Evolutionary conservation across 257 asterid genomes (phyloP), one percentile per base, ranked within the genome.

Genomic region (Nicotiana knightiana): DNA sequence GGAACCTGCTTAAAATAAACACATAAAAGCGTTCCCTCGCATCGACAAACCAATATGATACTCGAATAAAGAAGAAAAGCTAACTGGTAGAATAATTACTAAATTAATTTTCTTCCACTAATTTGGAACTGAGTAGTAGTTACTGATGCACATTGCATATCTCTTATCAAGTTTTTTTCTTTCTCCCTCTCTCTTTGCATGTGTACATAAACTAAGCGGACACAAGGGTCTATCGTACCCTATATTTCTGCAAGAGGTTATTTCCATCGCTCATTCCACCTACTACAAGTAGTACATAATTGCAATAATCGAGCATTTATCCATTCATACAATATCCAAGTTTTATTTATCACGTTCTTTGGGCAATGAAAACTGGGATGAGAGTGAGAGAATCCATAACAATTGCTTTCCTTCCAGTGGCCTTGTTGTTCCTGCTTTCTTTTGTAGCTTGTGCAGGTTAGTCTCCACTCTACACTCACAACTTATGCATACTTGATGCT

Each of bases 381-480:
- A 73, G 63, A 73, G 16, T 26, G 35, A 73, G 62, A 73, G 28
- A 48, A 73, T 26, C 63, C 13, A 48, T 73, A 6, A 48, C 55
- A 18, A n/a, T 81, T 51, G 55, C 66, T 5, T n/a, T 81, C 18
- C 54, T 81, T 1, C 83, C 83, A 0, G 64, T 81, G 16, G 65
- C 63, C 9, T 81, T 51, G 21, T 17, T 81, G 3, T 81, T 66
- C 78, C 21, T 81, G 24, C 78, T 81, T 35, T 81, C 77, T 81
- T 81, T 51, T 65, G 78, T 51, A 35, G 83, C 83, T 32, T 65
- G 83, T 66, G 24, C 67, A 66, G 78, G 83, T 81, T 16, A 81
- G 83, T 51, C 8, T 80, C 21, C 73, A 28, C 0, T 30, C 12
- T 37, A 4, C 32, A 8, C 4, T 65, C 53, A 51, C 15, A 81